Percentiles rank a stretch among this genome's conserved stretches.
Evolutionary conservation across 306 rosid genomes (phyloP).

Genomic region (Mimosa bimucronata): DNA sequence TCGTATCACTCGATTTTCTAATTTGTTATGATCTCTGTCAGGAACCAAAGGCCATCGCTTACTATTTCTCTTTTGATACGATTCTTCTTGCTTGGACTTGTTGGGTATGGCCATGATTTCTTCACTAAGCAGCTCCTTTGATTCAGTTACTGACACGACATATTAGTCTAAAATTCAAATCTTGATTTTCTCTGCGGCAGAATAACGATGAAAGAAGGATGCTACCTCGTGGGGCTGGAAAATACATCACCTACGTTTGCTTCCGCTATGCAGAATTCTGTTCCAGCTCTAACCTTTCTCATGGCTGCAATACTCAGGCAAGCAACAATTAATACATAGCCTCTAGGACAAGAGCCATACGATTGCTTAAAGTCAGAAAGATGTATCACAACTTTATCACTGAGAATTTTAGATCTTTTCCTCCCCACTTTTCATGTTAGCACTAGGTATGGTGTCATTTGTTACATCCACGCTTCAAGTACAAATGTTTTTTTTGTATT

Average conservation of each 20-base stretch:
- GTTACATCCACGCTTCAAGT: not conserved
- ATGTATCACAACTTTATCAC: not conserved
- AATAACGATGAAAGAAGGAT: slow-evolving; percentile 74
- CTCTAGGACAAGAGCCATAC: not conserved
- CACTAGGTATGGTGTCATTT: not conserved
- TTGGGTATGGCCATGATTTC: slow-evolving; percentile 50
- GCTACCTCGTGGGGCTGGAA: slow-evolving; percentile 70
- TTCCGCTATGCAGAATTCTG: slow-evolving; percentile 68
- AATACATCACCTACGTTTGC: slow-evolving; percentile 79
- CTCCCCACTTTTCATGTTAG: not conserved
- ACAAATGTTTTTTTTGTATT: not conserved
- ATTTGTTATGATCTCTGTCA: slow-evolving; percentile 22
- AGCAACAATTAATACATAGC: slow-evolving; percentile 22
- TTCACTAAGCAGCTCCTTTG: not conserved
- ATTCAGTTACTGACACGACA: not conserved
- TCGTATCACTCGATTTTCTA: not conserved
- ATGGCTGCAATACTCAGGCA: slow-evolving; percentile 70
- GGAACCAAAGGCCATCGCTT: slow-evolving; percentile 67
- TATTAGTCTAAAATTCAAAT: slow-evolving; percentile 4
- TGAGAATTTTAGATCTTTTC: not conserved
- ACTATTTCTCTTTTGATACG: slow-evolving; percentile 42
- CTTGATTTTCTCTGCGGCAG: slow-evolving; percentile 41
- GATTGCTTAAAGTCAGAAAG: too few species aligned
- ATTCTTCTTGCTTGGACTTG: slow-evolving; percentile 68
- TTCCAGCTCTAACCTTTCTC: slow-evolving; percentile 84